These are phyloP conservation scores for Cochlearia excelsa DNA, from an alignment of 345 rosid species.

Conservation along the genomic window DNA sequence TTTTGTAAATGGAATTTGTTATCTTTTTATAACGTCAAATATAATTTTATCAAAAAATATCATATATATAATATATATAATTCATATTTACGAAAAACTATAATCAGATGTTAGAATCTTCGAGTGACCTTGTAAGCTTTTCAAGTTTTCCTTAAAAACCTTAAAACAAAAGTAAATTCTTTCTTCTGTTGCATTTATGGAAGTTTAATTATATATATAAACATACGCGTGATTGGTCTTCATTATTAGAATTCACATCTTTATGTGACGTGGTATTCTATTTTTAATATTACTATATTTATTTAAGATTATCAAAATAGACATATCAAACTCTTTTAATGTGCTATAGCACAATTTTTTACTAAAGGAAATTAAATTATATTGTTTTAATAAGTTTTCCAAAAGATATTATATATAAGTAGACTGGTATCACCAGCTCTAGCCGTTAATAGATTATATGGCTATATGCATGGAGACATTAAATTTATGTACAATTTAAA, in stretches of 20 bases:
- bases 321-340: too few species aligned
- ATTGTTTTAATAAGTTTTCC: too few species aligned
- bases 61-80: neutral
- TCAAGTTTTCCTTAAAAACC: conserved; percentile 15
- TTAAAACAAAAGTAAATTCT: conserved; percentile 15
- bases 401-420: neutral
- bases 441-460: conserved; percentile 1
- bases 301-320: too few species aligned
- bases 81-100: conserved; percentile 1
- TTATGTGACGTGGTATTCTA: neutral
- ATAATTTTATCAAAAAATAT: too few species aligned
- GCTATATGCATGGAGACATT: conserved; percentile 19
- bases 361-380: too few species aligned
- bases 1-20: neutral
- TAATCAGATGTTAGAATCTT: conserved; percentile 28
- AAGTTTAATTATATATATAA: conserved; percentile 5
- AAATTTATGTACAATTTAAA: neutral
- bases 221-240: conserved; percentile 23
- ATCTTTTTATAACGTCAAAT: neutral
- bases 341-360: too few species aligned
- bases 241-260: conserved; percentile 22
- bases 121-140: conserved; percentile 34
- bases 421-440: conserved; percentile 7
- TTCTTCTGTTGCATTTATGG: conserved; percentile 9
- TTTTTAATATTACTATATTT: too few species aligned